phyloP scores from a whole-genome alignment of 2,329 filamentous ascomycete genomes.

The Xylariaceae sp. region DNA sequence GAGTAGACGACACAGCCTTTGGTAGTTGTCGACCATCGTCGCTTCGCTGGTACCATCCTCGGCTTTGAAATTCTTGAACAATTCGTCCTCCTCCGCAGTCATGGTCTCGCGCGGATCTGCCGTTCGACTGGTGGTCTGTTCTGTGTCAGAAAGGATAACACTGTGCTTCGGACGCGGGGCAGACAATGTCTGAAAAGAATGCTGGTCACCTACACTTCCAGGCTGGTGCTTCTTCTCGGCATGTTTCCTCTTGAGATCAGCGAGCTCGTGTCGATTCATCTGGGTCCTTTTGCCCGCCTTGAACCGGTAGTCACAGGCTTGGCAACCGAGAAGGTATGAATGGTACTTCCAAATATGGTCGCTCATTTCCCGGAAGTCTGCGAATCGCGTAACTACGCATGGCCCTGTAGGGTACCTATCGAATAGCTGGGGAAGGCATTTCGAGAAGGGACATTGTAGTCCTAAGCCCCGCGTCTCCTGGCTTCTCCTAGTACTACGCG shows the following conservation, averaged over 20 bases:
- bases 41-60: not conserved
- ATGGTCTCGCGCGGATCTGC: too few relatives aligned
- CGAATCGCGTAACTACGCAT: constrained; percentile 3
- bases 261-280: not conserved
- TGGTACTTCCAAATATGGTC: constrained; percentile 15
- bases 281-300: not conserved
- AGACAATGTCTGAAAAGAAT: too few relatives aligned
- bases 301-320: constrained; percentile 6
- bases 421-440: constrained; percentile 10
- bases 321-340: constrained; percentile 5
- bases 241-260: not conserved
- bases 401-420: not conserved
- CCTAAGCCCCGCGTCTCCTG: not conserved
- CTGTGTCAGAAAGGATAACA: too few relatives aligned
- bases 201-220: not conserved
- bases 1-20: constrained; percentile 3
- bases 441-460: constrained; percentile 10
- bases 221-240: not conserved
- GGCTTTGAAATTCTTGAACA: not conserved
- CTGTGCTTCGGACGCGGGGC: not conserved
- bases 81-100: constrained; percentile 3
- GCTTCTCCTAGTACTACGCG: not conserved
- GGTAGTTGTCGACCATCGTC: not conserved
- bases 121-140: too few relatives aligned
- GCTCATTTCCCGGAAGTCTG: constrained; percentile 1